Evolutionary conservation across 2,329 filamentous ascomycete species (phyloP), one percentile per base, ranked within the genome.

Genomic region (Endothia cerciana): DNA sequence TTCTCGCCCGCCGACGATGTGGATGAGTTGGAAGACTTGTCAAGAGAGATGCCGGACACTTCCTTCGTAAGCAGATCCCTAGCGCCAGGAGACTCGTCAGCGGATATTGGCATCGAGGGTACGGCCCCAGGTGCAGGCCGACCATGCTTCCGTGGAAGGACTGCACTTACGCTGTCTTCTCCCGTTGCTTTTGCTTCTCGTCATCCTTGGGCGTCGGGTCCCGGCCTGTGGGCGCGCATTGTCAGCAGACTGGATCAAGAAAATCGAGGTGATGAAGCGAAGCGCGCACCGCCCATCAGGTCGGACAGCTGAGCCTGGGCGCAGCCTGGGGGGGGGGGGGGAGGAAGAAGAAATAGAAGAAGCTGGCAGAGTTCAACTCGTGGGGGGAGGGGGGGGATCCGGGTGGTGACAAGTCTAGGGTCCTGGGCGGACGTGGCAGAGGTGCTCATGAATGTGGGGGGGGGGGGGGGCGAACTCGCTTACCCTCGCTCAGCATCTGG

Each of bases 31-130:
- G 78, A 79, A 30, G 82, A 83, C 76, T 93, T 97, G 74, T 96
- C 93, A 49, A 98, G 88, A 63, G 93, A 96, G 73, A 98, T 98
- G 62, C 93, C 92, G 1, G 94, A 97, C 13, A 99, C 92, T 75
- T 98, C 94, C 75, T 93, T 91, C 51, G 93, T 94, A 55, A 99
- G 84, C 38, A 97, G 84, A 76, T 98, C 95, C 69, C 92, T 95
- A 71, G 5, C 5, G 36, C 17, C 45, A 22, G 15, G 61, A 15
- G n/a, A 74, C 64, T 43, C 30, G 60, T 69, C 43, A 64, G 60
- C 61, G 51, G 19, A 13, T 55, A 19, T 25, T 7, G 58, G 22
- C 33, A 33, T 65, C 25, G 28, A 53, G 30, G 45, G 66, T 58
- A 41, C 28, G 5, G 28, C 19, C 19, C n/a, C 36, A 22, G n/a